A percentile compares a stretch with the other conserved stretches of the same genome.
Conservation (phyloP, 2,329 filamentous ascomycete genomes). For the Microcyclospora tardicrescens region DNA sequence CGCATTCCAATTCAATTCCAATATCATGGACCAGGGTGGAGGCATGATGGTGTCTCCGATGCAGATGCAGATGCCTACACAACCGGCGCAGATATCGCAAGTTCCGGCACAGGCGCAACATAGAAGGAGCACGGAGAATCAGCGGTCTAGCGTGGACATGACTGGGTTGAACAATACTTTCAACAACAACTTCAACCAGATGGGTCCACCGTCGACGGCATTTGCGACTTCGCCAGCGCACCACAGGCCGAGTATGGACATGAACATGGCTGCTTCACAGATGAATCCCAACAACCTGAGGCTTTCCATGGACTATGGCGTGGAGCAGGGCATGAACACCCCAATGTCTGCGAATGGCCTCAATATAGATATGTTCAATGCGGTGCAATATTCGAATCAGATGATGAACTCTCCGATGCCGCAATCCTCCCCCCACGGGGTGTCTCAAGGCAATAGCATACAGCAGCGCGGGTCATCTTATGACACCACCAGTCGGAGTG, state of each 20-base stretch:
- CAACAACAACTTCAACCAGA: conserved; percentile 23
- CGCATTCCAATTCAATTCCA: conserved; percentile 13
- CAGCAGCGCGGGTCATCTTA: conserved; percentile 11
- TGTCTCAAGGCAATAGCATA: too few species aligned
- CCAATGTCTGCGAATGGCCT: conserved; percentile 12
- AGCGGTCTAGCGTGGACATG: too few species aligned
- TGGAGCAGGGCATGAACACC: conserved; percentile 16
- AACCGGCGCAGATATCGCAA: too few species aligned
- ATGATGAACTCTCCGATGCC: conserved; percentile 30
- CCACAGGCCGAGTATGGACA: conserved; percentile 25
- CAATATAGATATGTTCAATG: conserved; percentile 26
- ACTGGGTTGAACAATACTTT: too few species aligned
- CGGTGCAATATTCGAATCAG: conserved; percentile 25
- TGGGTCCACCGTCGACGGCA: conserved; percentile 27
- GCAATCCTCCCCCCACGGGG: neutral
- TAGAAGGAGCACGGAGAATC: too few species aligned
- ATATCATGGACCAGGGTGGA: conserved; percentile 9
- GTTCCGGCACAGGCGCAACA: too few species aligned
- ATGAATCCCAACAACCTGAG: conserved; percentile 24
- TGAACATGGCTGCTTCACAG: conserved; percentile 32
- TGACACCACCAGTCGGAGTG: conserved; percentile 7
- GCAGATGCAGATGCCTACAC: too few species aligned
- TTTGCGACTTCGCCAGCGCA: conserved; percentile 32
- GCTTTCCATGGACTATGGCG: conserved; percentile 31
- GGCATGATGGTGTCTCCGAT: conserved; percentile 4